phyloP scores from a whole-genome alignment of 208 protist species.

The Trypanosoma theileri region DNA sequence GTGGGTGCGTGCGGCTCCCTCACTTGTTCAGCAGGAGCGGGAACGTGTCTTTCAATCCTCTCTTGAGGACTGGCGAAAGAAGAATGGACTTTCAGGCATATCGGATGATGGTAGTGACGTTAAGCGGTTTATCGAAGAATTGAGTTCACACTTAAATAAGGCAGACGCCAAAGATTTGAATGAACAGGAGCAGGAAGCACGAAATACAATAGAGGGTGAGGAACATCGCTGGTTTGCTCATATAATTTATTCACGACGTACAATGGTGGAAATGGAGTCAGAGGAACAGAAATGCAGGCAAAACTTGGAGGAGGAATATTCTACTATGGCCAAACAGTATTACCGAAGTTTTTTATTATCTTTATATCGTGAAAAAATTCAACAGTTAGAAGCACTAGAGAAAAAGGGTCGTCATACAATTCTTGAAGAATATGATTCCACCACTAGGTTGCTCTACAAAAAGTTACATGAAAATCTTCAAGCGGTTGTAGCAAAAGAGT shows the following conservation, averaged over 20 bases:
- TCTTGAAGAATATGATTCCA: constrained; percentile 1
- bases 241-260: constrained; percentile 8
- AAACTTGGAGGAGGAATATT: constrained; percentile 1
- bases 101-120: constrained; percentile 30
- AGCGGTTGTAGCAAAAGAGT: neutral
- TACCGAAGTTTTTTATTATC: neutral
- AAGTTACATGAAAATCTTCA: neutral
- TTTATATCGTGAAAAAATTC: neutral
- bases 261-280: neutral
- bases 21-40: constrained; percentile 16
- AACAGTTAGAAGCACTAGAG: neutral
- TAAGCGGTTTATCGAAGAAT: constrained; percentile 27
- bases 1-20: constrained; percentile 18
- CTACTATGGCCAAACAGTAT: neutral
- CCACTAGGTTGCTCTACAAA: neutral
- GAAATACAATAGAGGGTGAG: constrained; percentile 20
- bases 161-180: constrained; percentile 3
- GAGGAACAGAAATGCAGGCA: constrained; percentile 9
- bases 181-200: constrained; percentile 14
- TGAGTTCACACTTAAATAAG: constrained; percentile 17
- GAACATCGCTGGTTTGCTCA: constrained; percentile 26
- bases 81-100: constrained; percentile 14
- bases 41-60: constrained; percentile 27
- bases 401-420: neutral
- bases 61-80: constrained; percentile 26